These are phyloP conservation scores for Papiliotrema nemorosa DNA, from an alignment of 1,284 basidiomycete genomes.

Conservation along the genomic window DNA sequence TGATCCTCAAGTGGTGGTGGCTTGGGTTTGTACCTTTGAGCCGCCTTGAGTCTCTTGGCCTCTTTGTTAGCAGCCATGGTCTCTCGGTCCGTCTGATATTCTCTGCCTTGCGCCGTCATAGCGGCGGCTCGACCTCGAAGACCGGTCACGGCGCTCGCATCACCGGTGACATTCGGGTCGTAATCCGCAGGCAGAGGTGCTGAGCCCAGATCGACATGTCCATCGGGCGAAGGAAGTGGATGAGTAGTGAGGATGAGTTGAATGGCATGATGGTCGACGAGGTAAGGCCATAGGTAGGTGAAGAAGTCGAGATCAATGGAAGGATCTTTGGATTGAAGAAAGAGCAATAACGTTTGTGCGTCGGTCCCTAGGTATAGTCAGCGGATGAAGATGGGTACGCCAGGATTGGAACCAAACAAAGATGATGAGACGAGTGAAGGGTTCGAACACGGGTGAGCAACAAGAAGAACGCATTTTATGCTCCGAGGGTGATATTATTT, in stretches of 20 bases:
- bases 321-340: constrained; percentile 28
- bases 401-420: constrained; percentile 8
- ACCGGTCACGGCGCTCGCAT: constrained; percentile 8
- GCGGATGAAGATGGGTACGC: not conserved
- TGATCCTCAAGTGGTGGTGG: not conserved
- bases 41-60: constrained; percentile 1
- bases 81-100: constrained; percentile 24
- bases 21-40: not conserved
- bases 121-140: constrained; percentile 26
- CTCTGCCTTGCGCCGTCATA: constrained; percentile 20
- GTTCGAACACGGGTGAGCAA: constrained; percentile 19
- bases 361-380: constrained; percentile 30
- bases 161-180: constrained; percentile 6
- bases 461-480: constrained; percentile 6
- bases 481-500: not conserved
- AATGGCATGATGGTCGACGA: constrained; percentile 30
- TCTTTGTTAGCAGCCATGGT: constrained; percentile 16
- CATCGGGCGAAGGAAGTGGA: constrained; percentile 21
- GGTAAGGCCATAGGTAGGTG: constrained; percentile 30
- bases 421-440: constrained; percentile 1
- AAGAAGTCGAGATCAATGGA: constrained; percentile 39
- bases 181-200: constrained; percentile 28
- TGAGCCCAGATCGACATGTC: constrained; percentile 17
- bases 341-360: constrained; percentile 16
- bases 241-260: constrained; percentile 29